These are phyloP conservation scores for Rutstroemia sp. DNA, from an alignment of 2,329 filamentous ascomycete genomes.

Conservation along the genomic window DNA sequence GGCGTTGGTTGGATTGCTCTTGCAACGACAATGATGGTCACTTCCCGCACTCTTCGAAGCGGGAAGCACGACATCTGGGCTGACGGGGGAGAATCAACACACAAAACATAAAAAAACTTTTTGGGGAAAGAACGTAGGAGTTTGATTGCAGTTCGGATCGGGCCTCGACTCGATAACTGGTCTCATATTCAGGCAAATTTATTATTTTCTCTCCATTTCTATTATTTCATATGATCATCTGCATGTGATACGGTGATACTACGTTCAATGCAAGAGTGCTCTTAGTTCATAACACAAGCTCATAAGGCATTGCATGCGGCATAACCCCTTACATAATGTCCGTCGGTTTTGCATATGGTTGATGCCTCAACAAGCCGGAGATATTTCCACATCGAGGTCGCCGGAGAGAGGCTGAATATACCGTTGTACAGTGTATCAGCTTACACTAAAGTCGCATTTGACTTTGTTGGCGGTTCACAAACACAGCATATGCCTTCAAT, in stretches of 20 bases:
- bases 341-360: neutral
- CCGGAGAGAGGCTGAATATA: neutral
- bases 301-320: neutral
- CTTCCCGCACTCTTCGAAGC: conserved; percentile 21
- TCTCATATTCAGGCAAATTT: conserved; percentile 17
- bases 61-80: conserved; percentile 22
- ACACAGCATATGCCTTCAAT: neutral
- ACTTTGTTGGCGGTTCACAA: neutral
- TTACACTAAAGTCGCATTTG: neutral
- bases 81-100: conserved; percentile 13
- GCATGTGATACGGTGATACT: conserved; percentile 1
- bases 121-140: conserved; percentile 15
- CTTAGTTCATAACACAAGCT: too few relatives aligned
- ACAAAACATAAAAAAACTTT: conserved; percentile 17
- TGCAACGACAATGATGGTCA: conserved; percentile 21
- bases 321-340: neutral
- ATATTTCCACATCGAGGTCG: neutral
- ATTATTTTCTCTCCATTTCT: conserved; percentile 13
- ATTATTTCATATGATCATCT: neutral
- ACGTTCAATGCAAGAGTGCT: neutral
- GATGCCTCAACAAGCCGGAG: neutral
- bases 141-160: conserved; percentile 19
- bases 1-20: conserved; percentile 13
- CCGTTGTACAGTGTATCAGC: neutral
- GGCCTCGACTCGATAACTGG: conserved; percentile 21